Conservation (phyloP, 495 filamentous ascomycete genomes). For the Thermochaetoides thermophila region DNA sequence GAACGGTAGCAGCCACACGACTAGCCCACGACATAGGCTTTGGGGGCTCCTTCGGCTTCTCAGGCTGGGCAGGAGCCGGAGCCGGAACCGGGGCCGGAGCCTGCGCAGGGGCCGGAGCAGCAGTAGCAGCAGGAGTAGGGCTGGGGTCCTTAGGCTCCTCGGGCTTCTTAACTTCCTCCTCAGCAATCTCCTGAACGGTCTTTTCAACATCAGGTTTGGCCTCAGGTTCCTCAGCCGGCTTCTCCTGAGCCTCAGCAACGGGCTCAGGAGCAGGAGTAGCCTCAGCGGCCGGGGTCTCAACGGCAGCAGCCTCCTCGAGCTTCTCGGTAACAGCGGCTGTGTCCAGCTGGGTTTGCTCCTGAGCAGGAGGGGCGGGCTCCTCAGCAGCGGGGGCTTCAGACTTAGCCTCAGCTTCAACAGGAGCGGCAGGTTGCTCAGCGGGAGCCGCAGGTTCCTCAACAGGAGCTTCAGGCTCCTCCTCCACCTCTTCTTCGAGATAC, state of each 20-base stretch:
- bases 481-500: constrained; percentile 70
- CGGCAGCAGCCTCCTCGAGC: constrained; percentile 29
- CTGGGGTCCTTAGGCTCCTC: constrained; percentile 45
- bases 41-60: constrained; percentile 27
- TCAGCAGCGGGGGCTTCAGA: constrained; percentile 9
- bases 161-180: constrained; percentile 32
- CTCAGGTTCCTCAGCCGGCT: constrained; percentile 32
- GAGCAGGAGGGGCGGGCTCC: constrained; percentile 24
- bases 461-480: constrained; percentile 34
- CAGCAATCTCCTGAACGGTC: constrained; percentile 28
- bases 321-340: constrained; percentile 34
- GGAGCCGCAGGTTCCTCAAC: constrained; percentile 24
- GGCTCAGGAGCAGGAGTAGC: constrained; percentile 34
- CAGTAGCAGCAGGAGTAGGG: constrained; percentile 38
- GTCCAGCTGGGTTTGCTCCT: constrained; percentile 35
- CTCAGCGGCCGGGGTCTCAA: constrained; percentile 24
- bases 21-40: constrained; percentile 85
- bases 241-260: constrained; percentile 29
- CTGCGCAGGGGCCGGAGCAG: constrained; percentile 27
- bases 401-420: constrained; percentile 28
- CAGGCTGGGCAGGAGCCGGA: constrained; percentile 23
- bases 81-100: constrained; percentile 23
- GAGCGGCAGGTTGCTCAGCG: constrained; percentile 28
- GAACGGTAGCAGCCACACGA: constrained; percentile 39
- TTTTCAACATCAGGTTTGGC: constrained; percentile 21